Percentiles rank a stretch among this genome's conserved stretches.
Conservation (phyloP, 768 basidiomycete genomes). For the Amanita phalloides region DNA sequence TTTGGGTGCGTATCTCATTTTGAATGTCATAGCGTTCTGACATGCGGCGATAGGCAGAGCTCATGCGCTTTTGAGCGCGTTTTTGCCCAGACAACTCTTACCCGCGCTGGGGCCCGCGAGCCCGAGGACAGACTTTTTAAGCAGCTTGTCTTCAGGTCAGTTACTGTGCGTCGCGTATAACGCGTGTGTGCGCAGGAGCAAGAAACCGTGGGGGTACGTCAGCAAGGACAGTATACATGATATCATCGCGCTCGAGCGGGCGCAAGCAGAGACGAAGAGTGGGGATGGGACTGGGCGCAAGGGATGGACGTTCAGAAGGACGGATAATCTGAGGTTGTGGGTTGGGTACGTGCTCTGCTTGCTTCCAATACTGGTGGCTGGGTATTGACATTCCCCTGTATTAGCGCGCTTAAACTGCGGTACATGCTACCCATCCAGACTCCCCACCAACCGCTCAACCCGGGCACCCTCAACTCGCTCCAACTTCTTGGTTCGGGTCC, state of each 20-base stretch:
- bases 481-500: no score
- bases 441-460: constrained; percentile 25
- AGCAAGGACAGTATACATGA: constrained; percentile 71
- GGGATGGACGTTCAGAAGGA: constrained; percentile 79
- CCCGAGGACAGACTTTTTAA: constrained; percentile 33
- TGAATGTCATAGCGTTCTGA: neutral
- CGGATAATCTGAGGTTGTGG: constrained; percentile 80
- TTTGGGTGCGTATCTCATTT: constrained; percentile 34
- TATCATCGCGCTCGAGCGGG: constrained; percentile 54
- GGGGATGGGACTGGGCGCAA: no score
- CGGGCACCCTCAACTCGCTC: no score
- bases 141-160: constrained; percentile 63
- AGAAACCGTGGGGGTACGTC: constrained; percentile 84
- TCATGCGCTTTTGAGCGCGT: constrained; percentile 45
- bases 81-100: constrained; percentile 51
- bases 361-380: neutral
- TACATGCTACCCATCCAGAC: constrained; percentile 64
- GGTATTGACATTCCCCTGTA: neutral
- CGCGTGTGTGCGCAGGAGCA: constrained; percentile 65
- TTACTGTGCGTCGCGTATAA: constrained; percentile 78
- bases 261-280: constrained; percentile 23
- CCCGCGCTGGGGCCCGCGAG: constrained; percentile 21
- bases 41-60: constrained; percentile 40
- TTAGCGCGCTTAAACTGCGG: constrained; percentile 71
- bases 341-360: constrained; percentile 49